Evolutionary conservation across 1,139 yeast genomes (phyloP), one percentile per base, ranked within the genome.

Genomic region (Hyphopichia buzzinii): DNA sequence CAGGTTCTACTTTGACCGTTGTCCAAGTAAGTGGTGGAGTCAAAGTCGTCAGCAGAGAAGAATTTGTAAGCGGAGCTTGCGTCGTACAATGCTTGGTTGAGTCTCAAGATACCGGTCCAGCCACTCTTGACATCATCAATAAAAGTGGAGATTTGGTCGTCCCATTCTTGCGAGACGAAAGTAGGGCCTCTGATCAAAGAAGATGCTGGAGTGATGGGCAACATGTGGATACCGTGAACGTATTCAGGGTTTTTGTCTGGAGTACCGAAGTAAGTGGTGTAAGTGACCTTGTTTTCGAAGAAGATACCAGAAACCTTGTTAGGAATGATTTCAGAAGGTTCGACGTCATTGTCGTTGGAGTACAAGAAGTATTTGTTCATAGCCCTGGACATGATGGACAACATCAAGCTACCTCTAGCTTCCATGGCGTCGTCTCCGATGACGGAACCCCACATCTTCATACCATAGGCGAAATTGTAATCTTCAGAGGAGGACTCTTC

Each of bases 191-290:
- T 72, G 27, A 85, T 71, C 43, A 70, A 77, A 0, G 88, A 78
- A n/a, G 94, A 82, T 13, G 81, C 74, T 0, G 95, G 88, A 0
- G 92, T 84, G 25, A 84, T 64, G 11, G 96, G 66, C 19, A 92
- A 72, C 83, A 94, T 92, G 57, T 92, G 97, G 44, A 92, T 90
- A 55, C 97, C 96, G 53, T 90, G 97, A 37, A 92, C 89, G 58
- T 84, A 92, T 59, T 90, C 92, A 10, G 43, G 40, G 24, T 39
- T 26, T 10, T 16, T 26, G 22, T 30, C 33, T 11, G 33, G 33
- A 8, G 29, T 3, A 7, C 96, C 95, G 50, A 87, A 87, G 63
- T 81, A 87, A 2, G 96, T 92, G 3, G 96, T 88, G 63, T 87
- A 95, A 49, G 87, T 96, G 40, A 87, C 64, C 64, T 92, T 90